Evolutionary conservation across 108 stramenopile species (phyloP).

Genomic region (Nitzschia sp.): DNA sequence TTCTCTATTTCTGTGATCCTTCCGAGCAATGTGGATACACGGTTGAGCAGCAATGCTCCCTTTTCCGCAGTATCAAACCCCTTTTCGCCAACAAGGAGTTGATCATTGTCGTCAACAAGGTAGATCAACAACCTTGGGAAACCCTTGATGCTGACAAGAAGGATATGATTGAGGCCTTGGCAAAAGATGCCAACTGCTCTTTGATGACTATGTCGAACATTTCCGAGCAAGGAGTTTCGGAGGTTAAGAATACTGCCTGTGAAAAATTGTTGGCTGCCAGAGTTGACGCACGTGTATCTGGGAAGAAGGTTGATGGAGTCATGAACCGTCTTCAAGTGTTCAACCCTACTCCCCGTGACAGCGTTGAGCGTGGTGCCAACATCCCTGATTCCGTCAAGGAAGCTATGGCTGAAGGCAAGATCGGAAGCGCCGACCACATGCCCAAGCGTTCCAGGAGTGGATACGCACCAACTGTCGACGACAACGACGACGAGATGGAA

Average conservation of each 20-base stretch:
- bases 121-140: constrained; percentile 92
- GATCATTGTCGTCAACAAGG: constrained; percentile 96
- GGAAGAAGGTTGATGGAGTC: constrained; percentile 92
- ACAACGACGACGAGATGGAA: constrained; percentile 43
- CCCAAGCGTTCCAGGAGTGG: constrained; percentile 58
- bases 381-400: constrained; percentile 91
- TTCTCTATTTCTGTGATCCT: constrained; percentile 97
- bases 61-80: constrained; percentile 93
- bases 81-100: constrained; percentile 98
- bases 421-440: constrained; percentile 42
- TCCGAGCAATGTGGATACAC: constrained; percentile 98
- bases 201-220: constrained; percentile 94
- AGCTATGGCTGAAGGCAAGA: constrained; percentile 49
- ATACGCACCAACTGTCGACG: constrained; percentile 71
- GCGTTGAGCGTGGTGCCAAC: constrained; percentile 70
- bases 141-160: constrained; percentile 68
- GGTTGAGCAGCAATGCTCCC: constrained; percentile 92
- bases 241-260: constrained; percentile 91
- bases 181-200: constrained; percentile 69
- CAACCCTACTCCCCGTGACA: constrained; percentile 90
- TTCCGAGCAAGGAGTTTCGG: constrained; percentile 90
- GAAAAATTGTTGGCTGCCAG: constrained; percentile 92
- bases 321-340: constrained; percentile 98
- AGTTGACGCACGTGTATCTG: constrained; percentile 84
- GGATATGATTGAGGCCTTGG: constrained; percentile 69